Base-by-base conservation (phyloP, 2,329 filamentous ascomycete species). In the Nemania diffusa region DNA sequence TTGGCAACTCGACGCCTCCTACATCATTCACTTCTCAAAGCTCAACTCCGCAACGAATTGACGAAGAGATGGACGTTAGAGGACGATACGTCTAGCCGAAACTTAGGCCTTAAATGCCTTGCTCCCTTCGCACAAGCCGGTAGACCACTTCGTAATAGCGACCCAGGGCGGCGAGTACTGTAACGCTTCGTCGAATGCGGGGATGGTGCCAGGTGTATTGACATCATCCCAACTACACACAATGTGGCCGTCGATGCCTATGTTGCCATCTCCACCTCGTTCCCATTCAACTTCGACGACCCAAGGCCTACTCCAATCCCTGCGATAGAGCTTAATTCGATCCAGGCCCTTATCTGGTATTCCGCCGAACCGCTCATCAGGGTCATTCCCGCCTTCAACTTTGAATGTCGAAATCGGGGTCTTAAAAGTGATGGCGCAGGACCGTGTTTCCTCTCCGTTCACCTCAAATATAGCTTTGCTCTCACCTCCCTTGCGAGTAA, bases 201-300 rank as follows among this genome's bases (percentile, higher is more conserved):
- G 94, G 55, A 98, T 94, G 0, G 85, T 84, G 3, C 88, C 90
- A 2, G 81, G 79, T 40, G 82, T 81, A 75, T 97, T 97, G 51
- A 88, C 90, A 81, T 99, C 96, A 74, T 91, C 93, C 94, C 94
- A 98, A 34, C 92, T 83, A 79, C 96, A 98, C 17, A 90, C 85
- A 1, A 94, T 88, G 37, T 82, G 85, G 1, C 94, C 92, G 70
- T 84, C 85, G 37, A 93, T 76, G 57, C 77, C 59, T 34, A 67
- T 74, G 20, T 79, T 78, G 66, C 79, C 73, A 15, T 78, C 74
- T 2, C 62, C 73, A 62, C 74, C 74, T 17, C 76, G 70, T 63
- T 84, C 81, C 90, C 91, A 94, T 62, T 87, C 84, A 1, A 96
- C 85, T 73, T 92, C 88, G 20, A 97, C 90, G 17, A 85, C 85